A percentile compares a stretch with the other conserved stretches of the same genome.
Evolutionary conservation across 2,329 filamentous ascomycete species (phyloP).

Genomic region (Corniculantispora saksenae): DNA sequence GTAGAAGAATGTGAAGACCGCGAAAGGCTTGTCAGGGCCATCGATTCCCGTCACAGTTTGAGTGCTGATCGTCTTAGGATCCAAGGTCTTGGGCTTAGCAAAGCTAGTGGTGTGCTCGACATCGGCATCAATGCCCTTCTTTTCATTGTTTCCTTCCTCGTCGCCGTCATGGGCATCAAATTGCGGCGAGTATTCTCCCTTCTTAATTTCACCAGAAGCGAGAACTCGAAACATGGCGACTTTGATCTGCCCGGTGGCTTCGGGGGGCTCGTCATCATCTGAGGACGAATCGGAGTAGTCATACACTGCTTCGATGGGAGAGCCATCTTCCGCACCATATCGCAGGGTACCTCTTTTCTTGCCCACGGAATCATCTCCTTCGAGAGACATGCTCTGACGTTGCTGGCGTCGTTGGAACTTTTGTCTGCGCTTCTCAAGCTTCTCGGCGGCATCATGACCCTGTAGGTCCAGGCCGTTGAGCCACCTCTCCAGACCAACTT

Average conservation of each 20-base stretch:
- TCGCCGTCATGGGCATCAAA: constrained; percentile 97
- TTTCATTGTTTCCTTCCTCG: constrained; percentile 63
- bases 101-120: constrained; percentile 98
- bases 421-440: constrained; percentile 82
- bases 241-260: constrained; percentile 97
- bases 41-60: constrained; percentile 99
- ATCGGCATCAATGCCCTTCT: constrained; percentile 70
- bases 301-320: constrained; percentile 68
- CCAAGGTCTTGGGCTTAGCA: constrained; percentile 91
- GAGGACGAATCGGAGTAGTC: constrained; percentile 75
- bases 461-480: constrained; percentile 94
- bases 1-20: constrained; percentile 97
- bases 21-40: constrained; percentile 92
- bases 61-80: constrained; percentile 96
- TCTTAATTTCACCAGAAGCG: constrained; percentile 95
- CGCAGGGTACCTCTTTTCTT: constrained; percentile 62
- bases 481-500: constrained; percentile 95
- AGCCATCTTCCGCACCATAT: constrained; percentile 76
- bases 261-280: constrained; percentile 82
- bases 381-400: constrained; percentile 55
- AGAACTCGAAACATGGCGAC: constrained; percentile 94
- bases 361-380: constrained; percentile 31
- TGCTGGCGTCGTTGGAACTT: constrained; percentile 72
- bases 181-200: constrained; percentile 95
- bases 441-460: constrained; percentile 85